A percentile compares a stretch with the other conserved stretches of the same genome.
These are phyloP conservation scores for Reutealis trisperma DNA, from an alignment of 345 rosid species.

Conservation along the genomic window DNA sequence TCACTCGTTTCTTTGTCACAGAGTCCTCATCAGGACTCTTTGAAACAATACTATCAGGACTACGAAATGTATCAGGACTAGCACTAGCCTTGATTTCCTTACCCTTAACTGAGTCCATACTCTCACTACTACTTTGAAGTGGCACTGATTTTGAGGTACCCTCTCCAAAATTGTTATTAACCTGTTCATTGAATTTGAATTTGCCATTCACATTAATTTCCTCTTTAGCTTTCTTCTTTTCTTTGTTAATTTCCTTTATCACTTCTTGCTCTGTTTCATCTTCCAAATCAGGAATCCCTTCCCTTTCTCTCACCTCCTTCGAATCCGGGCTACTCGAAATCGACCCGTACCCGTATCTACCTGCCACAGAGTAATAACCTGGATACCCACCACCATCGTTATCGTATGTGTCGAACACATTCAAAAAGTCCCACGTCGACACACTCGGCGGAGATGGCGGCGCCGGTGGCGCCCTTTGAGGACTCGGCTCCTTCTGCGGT, in stretches of 20 bases:
- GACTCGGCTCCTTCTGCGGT: conserved; percentile 36
- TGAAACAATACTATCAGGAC: conserved; percentile 47
- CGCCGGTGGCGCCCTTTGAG: conserved; percentile 44
- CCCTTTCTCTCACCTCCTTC: conserved; percentile 87
- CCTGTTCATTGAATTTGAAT: conserved; percentile 22
- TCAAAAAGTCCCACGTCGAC: conserved; percentile 79
- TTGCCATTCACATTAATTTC: conserved; percentile 29
- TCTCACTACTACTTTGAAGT: conserved; percentile 37
- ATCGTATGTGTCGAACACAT: conserved; percentile 64
- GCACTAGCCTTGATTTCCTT: conserved; percentile 36
- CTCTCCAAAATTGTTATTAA: conserved; percentile 51
- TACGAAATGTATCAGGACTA: conserved; percentile 30
- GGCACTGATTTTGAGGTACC: conserved; percentile 65
- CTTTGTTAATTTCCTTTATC: conserved; percentile 41
- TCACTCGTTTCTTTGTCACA: conserved; percentile 61
- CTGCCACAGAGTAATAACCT: conserved; percentile 22
- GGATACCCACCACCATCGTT: conserved; percentile 37
- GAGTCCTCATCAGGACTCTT: conserved; percentile 52
- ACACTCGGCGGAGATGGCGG: conserved; percentile 82
- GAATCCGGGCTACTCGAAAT: conserved; percentile 78
- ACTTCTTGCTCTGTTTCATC: conserved; percentile 80
- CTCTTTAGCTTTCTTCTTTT: conserved; percentile 33
- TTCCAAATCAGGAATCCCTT: conserved; percentile 96
- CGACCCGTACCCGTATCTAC: conserved; percentile 49
- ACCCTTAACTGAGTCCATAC: conserved; percentile 29